Evolutionary conservation across 2,329 filamentous ascomycete genomes (phyloP).

Genomic region (Chrysoporthe deuterocubensis): DNA sequence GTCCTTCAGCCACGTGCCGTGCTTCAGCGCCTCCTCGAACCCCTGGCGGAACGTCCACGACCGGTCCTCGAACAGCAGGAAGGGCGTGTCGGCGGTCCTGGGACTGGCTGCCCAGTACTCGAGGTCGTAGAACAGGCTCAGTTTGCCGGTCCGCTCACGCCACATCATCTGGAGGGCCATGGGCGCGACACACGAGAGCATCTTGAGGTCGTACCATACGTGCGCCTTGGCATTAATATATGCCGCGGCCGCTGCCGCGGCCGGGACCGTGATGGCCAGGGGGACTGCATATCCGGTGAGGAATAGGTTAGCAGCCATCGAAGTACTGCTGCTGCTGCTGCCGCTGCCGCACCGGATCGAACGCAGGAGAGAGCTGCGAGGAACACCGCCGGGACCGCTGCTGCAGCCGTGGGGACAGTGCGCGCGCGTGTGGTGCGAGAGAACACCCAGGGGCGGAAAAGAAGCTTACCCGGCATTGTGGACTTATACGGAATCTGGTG

Average conservation of each 20-base stretch:
- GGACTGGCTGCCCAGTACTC: conserved; percentile 65
- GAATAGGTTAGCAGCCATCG: conserved; percentile 24
- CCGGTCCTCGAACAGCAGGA: conserved; percentile 71
- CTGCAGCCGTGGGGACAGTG: neutral
- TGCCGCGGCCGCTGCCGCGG: conserved; percentile 68
- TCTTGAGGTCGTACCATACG: conserved; percentile 66
- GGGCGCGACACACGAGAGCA: conserved; percentile 60
- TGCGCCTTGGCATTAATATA: conserved; percentile 77
- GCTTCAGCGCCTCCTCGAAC: conserved; percentile 72
- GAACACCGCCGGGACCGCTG: neutral
- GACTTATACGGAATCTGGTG: conserved; percentile 4
- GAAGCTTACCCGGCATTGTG: conserved; percentile 24
- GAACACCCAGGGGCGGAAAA: neutral
- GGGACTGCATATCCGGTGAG: conserved; percentile 47
- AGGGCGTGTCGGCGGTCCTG: conserved; percentile 56
- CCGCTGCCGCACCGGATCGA: neutral
- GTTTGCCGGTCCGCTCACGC: conserved; percentile 59
- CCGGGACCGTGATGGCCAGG: conserved; percentile 59
- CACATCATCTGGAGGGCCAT: conserved; percentile 47
- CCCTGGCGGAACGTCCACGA: conserved; percentile 75
- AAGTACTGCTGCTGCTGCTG: neutral
- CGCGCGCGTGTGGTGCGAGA: neutral
- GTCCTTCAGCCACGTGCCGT: conserved; percentile 75
- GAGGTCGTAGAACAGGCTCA: conserved; percentile 76
- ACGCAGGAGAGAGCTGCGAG: neutral